Percentiles rank a stretch among this genome's conserved stretches.
phyloP scores from a whole-genome alignment of 2,329 filamentous ascomycete genomes.

The Dryadomyces sulphureus region DNA sequence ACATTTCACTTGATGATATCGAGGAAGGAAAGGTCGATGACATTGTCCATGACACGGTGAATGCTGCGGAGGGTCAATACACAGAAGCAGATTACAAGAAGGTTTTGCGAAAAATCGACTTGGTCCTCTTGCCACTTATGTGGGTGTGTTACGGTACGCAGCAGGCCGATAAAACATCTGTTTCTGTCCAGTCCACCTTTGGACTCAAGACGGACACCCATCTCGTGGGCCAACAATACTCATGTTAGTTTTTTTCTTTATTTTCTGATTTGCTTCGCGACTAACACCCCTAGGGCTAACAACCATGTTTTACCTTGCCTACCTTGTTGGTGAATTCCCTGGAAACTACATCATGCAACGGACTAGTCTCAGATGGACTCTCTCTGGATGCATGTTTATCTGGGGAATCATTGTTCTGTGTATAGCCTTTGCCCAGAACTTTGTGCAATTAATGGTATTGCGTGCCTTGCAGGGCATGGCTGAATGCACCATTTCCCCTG shows the following conservation, averaged over 20 bases:
- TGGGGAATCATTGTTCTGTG: slow-evolving; percentile 21
- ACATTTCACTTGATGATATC: neutral
- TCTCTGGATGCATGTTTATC: slow-evolving; percentile 16
- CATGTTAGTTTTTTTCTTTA: neutral
- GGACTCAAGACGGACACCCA: slow-evolving; percentile 18
- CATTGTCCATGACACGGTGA: neutral
- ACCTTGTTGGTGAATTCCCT: slow-evolving; percentile 18
- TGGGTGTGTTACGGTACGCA: slow-evolving; percentile 29
- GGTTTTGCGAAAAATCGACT: slow-evolving; percentile 21
- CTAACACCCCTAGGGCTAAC: slow-evolving; percentile 13
- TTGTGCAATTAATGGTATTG: slow-evolving; percentile 20
- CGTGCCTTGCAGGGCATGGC: slow-evolving; percentile 22
- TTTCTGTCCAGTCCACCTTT: slow-evolving; percentile 23
- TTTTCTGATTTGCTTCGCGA: neutral
- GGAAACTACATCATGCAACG: slow-evolving; percentile 17
- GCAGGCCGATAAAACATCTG: slow-evolving; percentile 30
- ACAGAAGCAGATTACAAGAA: slow-evolving; percentile 3
- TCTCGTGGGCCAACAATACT: slow-evolving; percentile 15
- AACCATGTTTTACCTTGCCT: slow-evolving; percentile 21
- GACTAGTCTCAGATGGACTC: slow-evolving; percentile 13
- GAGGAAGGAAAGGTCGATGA: neutral
- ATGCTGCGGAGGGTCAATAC: slow-evolving; percentile 2
- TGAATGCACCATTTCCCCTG: slow-evolving; percentile 24
- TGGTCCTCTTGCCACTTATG: slow-evolving; percentile 22
- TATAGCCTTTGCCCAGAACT: slow-evolving; percentile 23